phyloP scores from a whole-genome alignment of 2,329 filamentous ascomycete species.

The Scedosporium dehoogii region DNA sequence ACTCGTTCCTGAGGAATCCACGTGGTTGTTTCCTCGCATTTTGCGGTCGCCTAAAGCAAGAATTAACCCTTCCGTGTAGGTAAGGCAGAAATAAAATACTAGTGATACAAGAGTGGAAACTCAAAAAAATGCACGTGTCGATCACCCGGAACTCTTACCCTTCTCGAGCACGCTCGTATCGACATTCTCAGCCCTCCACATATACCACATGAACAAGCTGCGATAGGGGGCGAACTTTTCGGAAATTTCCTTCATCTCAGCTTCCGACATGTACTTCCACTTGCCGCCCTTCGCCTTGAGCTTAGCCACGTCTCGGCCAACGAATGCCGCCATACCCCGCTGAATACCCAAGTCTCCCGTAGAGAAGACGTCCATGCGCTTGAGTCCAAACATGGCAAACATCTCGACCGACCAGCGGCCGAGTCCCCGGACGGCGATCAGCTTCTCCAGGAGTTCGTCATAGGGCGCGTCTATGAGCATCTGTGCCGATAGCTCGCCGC shows the following conservation, averaged over 20 bases:
- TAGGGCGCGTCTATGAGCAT: conserved; percentile 73
- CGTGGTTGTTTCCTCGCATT: too few species aligned
- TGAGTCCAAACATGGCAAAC: conserved; percentile 95
- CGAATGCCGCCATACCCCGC: conserved; percentile 82
- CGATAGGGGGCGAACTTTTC: conserved; percentile 79
- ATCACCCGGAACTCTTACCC: conserved; percentile 13
- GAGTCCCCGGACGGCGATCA: conserved; percentile 78
- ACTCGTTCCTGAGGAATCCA: too few species aligned
- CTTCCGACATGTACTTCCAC: conserved; percentile 96
- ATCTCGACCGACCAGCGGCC: conserved; percentile 93
- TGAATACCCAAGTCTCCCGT: conserved; percentile 90
- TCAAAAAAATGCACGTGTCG: neutral
- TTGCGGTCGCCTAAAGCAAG: too few species aligned
- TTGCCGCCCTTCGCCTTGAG: conserved; percentile 70
- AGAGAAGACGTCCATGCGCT: conserved; percentile 87
- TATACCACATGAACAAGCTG: conserved; percentile 96
- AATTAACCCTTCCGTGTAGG: neutral
- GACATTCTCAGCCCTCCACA: conserved; percentile 81
- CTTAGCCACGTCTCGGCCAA: conserved; percentile 73
- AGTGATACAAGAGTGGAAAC: neutral
- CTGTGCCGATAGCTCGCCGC: conserved; percentile 62
- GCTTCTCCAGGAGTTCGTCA: conserved; percentile 71
- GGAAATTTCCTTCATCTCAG: conserved; percentile 78
- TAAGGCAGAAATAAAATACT: neutral
- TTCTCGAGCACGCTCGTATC: conserved; percentile 55